phyloP scores from a whole-genome alignment of 169 alveolate genomes.

The Eimeria necatrix region DNA sequence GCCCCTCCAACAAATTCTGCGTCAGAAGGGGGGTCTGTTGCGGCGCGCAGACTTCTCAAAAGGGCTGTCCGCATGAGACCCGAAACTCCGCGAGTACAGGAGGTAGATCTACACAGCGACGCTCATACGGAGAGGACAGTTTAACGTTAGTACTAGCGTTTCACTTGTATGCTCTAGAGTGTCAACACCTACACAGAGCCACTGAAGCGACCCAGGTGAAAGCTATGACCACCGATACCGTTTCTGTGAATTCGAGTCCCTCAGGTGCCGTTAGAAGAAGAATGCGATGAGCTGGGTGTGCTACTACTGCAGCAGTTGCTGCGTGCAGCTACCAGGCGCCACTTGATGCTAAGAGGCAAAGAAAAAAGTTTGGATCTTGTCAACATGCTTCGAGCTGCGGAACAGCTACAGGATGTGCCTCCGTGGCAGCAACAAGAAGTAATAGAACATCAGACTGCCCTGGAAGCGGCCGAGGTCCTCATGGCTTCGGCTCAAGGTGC shows the following conservation, averaged over 20 bases:
- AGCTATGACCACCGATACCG: conserved; percentile 56
- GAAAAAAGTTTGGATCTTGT: conserved; percentile 93
- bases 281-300: conserved; percentile 87
- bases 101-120: not conserved
- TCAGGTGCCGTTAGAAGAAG: conserved; percentile 84
- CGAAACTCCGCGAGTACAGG: conserved; percentile 72
- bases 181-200: not conserved
- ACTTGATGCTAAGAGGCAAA: conserved; percentile 95
- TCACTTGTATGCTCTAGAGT: not conserved
- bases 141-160: not conserved
- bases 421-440: conserved; percentile 81
- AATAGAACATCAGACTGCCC: conserved; percentile 23
- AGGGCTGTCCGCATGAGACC: conserved; percentile 67
- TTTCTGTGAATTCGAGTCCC: not conserved
- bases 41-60: conserved; percentile 35
- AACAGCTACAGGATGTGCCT: conserved; percentile 90
- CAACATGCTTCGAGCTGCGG: conserved; percentile 93
- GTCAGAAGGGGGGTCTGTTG: conserved; percentile 61
- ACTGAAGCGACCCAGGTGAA: not conserved
- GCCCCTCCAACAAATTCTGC: conserved; percentile 61
- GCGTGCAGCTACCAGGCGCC: conserved; percentile 95
- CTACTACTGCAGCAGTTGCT: conserved; percentile 93
- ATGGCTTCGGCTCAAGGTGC: conserved; percentile 73
- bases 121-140: too few species aligned
- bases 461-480: conserved; percentile 74